Base-by-base conservation (phyloP, 2,329 filamentous ascomycete genomes). In the Fusarium sulawesiense region DNA sequence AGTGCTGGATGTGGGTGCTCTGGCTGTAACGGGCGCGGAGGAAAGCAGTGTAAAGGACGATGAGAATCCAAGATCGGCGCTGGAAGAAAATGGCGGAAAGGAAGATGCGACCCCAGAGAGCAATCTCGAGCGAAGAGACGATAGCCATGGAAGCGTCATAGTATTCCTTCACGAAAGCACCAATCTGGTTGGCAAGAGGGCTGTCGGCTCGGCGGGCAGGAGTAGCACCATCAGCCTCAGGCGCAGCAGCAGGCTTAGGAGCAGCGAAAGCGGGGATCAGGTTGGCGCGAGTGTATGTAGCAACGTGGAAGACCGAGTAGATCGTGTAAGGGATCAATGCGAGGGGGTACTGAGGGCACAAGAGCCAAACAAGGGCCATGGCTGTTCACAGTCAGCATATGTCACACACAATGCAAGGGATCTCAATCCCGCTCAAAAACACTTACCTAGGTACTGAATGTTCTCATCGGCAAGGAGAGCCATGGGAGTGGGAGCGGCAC, bases 281-380 rank as follows among this genome's bases (percentile, higher is more conserved):
- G 84, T 97, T 97, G 80, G 92, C 92, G 80, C 96, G 94, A 72
- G 92, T 93, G 84, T 99, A 99, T 72, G 96, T 98, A 67, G 94
- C 93, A 74, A 98, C 94, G 84, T 99, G 96, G 90, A 99, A 99
- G 82, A 98, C 83, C 63, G 95, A 98, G 88, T 98, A 99, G 82
- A 99, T 93, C 75, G 90, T 91, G 84, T 97, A 99, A 29, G 96
- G 96, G 59, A 98, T 89, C 76, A 99, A 88, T 59, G 96, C 96
- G 75, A 98, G 87, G 40, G 93, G 91, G 76, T 97, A 92, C 84
- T 98, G 94, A 75, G 93, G 92, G 66, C 91, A 90, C 82, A 95
- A 91, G 76, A 99, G 92, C 96, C 96, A 99, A 76, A 98, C 89
- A 68, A 98, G 87, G 60, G 94, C 94, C 92, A 98, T 94, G 76